These are phyloP conservation scores for Tylopilus cervinicoccineus DNA, from an alignment of 768 basidiomycete species.

Conservation along the genomic window DNA sequence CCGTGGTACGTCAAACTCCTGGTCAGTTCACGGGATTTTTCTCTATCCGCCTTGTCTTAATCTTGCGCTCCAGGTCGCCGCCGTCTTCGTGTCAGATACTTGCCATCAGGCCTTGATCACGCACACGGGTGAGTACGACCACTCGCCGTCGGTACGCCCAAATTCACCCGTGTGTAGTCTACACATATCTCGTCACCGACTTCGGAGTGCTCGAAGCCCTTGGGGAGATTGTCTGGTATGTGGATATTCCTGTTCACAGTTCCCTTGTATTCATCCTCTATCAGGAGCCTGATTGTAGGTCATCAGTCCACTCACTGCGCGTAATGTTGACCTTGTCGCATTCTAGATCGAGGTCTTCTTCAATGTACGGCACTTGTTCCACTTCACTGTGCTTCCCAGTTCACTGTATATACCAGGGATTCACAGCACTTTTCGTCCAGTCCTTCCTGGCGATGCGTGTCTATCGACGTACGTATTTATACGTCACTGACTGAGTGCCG, in stretches of 20 bases:
- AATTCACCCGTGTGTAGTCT: constrained; percentile 33
- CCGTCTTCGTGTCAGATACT: constrained; percentile 51
- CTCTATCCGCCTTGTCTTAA: not conserved
- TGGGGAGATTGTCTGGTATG: constrained; percentile 42
- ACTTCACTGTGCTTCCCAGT: not conserved
- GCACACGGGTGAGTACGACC: constrained; percentile 41
- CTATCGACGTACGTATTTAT: constrained; percentile 40
- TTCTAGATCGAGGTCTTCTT: constrained; percentile 51
- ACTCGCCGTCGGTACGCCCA: too few relatives aligned
- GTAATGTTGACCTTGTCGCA: constrained; percentile 3
- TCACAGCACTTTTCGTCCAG: constrained; percentile 56
- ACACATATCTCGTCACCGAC: constrained; percentile 45
- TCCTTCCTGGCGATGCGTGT: constrained; percentile 53
- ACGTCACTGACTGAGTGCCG: not conserved
- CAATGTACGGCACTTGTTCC: constrained; percentile 33
- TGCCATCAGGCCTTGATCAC: constrained; percentile 56
- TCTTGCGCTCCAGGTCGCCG: constrained; percentile 39
- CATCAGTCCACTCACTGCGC: not conserved
- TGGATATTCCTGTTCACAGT: not conserved
- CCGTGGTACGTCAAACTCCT: constrained; percentile 47
- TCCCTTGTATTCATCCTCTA: not conserved
- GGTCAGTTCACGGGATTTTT: constrained; percentile 29
- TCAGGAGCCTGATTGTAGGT: constrained; percentile 28
- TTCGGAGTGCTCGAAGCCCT: constrained; percentile 32
- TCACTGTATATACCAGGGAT: constrained; percentile 23